phyloP scores from a whole-genome alignment of 1,139 yeast genomes.

The Zygoascus sp. region DNA sequence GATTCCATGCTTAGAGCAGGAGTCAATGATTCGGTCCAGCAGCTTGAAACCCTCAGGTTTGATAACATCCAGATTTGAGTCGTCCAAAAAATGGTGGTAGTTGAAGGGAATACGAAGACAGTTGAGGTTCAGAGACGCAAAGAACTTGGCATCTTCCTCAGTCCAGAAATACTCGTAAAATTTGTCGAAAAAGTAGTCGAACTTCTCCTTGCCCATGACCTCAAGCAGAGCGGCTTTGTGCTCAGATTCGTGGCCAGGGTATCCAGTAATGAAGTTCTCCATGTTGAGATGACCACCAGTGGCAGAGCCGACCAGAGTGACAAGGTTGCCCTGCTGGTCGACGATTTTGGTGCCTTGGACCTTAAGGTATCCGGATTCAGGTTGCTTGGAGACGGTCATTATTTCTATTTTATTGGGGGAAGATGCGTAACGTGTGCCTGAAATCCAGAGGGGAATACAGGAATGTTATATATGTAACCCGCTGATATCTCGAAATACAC shows the following conservation, averaged over 20 bases:
- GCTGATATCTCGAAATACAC: too few relatives aligned
- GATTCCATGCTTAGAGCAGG: slow-evolving; percentile 38
- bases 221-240: slow-evolving; percentile 39
- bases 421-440: too few relatives aligned
- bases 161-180: slow-evolving; percentile 49
- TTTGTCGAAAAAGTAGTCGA: slow-evolving; percentile 43
- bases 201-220: slow-evolving; percentile 43
- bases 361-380: slow-evolving; percentile 15
- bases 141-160: slow-evolving; percentile 42
- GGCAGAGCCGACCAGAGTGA: slow-evolving; percentile 43
- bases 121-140: slow-evolving; percentile 40
- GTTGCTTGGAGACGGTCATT: not conserved
- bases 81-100: slow-evolving; percentile 45
- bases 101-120: slow-evolving; percentile 47
- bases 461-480: too few relatives aligned
- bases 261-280: slow-evolving; percentile 51
- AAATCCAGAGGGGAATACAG: too few relatives aligned
- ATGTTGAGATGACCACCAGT: slow-evolving; percentile 47
- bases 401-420: too few relatives aligned
- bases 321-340: slow-evolving; percentile 35
- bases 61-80: slow-evolving; percentile 39
- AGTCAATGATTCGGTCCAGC: slow-evolving; percentile 41
- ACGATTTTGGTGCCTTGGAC: slow-evolving; percentile 43
- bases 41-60: slow-evolving; percentile 42
- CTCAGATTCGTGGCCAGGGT: slow-evolving; percentile 47